Conservation (phyloP, 768 basidiomycete genomes). For the Boletus speciosus region DNA sequence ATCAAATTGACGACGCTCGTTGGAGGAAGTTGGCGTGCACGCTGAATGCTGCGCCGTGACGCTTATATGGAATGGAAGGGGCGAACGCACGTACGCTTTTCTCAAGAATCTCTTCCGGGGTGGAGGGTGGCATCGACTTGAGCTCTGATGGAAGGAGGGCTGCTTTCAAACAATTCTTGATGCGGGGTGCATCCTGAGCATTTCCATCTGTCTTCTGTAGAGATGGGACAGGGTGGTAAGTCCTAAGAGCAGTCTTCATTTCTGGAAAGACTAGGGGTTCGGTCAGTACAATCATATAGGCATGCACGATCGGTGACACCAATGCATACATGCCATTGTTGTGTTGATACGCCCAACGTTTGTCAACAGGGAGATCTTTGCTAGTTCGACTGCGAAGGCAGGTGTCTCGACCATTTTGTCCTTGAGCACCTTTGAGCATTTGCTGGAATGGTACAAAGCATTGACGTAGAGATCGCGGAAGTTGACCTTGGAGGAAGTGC, state of each 20-base stretch:
- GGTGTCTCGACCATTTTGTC: constrained; percentile 85
- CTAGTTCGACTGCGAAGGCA: constrained; percentile 73
- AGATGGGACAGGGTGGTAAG: constrained; percentile 86
- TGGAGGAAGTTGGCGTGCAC: constrained; percentile 61
- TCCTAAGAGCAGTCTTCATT: constrained; percentile 87
- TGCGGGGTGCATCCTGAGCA: constrained; percentile 86
- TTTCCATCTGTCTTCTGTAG: constrained; percentile 86
- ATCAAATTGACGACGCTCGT: constrained; percentile 86
- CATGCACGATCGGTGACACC: constrained; percentile 5
- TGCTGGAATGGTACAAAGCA: constrained; percentile 73
- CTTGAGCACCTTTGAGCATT: constrained; percentile 84
- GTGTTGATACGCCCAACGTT: constrained; percentile 93
- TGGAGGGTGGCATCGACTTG: constrained; percentile 62
- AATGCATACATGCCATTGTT: constrained; percentile 75
- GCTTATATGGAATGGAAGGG: constrained; percentile 1
- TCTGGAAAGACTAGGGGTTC: constrained; percentile 73
- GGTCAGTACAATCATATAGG: constrained; percentile 17
- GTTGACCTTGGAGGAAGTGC: constrained; percentile 51
- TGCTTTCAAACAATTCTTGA: constrained; percentile 87
- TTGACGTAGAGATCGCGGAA: constrained; percentile 85
- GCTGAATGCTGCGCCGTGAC: constrained; percentile 34
- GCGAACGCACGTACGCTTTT: constrained; percentile 49
- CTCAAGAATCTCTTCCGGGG: constrained; percentile 68
- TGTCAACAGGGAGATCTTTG: constrained; percentile 79
- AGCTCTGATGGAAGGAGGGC: constrained; percentile 69